phyloP scores from a whole-genome alignment of 306 rosid species.

The Malus sylvestris region DNA sequence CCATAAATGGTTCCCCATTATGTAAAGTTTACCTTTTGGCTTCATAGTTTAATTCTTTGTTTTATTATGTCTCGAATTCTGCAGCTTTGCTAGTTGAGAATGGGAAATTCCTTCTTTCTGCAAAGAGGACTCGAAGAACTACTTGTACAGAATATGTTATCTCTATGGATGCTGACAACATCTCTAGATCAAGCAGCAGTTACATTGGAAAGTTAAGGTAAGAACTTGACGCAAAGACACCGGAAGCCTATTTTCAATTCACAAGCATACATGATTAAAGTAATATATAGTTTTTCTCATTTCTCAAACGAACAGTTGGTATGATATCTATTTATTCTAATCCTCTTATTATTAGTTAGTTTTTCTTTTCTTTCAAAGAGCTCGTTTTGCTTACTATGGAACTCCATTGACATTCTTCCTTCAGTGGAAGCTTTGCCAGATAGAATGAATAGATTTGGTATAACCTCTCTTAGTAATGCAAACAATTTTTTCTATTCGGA shows the following conservation, averaged over 20 bases:
- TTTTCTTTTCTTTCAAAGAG: not conserved
- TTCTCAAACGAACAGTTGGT: not conserved
- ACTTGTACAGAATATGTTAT: slow-evolving; percentile 88
- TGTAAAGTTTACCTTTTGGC: not conserved
- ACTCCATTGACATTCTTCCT: not conserved
- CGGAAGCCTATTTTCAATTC: not conserved
- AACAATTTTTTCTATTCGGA: not conserved
- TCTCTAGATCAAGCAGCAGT: slow-evolving; percentile 81
- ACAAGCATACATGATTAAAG: not conserved
- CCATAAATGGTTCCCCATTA: not conserved
- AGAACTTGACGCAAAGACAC: not conserved
- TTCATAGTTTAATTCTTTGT: not conserved
- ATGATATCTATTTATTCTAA: not conserved
- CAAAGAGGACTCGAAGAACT: slow-evolving; percentile 78
- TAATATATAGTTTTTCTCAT: not conserved
- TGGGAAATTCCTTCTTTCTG: slow-evolving; percentile 91
- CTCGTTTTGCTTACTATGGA: not conserved
- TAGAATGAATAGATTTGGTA: not conserved
- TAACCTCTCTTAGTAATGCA: not conserved
- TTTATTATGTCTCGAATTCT: not conserved
- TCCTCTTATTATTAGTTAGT: not conserved
- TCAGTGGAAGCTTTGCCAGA: not conserved
- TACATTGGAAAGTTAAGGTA: slow-evolving; percentile 86
- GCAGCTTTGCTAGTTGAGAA: slow-evolving; percentile 83
- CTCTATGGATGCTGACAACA: slow-evolving; percentile 85